Percentiles rank a stretch among this genome's conserved stretches.
Evolutionary conservation across 108 stramenopile genomes (phyloP).

Genomic region (Aurantiochytrium sp.): DNA sequence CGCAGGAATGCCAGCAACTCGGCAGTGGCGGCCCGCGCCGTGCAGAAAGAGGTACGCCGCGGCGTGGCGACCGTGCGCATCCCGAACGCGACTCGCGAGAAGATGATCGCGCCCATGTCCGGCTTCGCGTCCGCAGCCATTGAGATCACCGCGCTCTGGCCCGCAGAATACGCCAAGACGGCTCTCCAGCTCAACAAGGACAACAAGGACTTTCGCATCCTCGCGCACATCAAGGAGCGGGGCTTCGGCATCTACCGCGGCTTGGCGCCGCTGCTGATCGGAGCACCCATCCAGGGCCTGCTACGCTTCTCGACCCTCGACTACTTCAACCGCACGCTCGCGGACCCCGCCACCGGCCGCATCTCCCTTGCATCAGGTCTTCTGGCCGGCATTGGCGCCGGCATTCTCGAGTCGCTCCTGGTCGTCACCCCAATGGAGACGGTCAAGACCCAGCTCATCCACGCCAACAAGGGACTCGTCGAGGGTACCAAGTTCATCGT

Average conservation of each 20-base stretch:
- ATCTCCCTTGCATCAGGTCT: conserved; percentile 76
- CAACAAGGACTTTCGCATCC: conserved; percentile 34
- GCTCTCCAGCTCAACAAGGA: conserved; percentile 35
- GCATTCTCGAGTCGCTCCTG: conserved; percentile 77
- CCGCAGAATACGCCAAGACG: conserved; percentile 83
- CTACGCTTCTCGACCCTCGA: conserved; percentile 85
- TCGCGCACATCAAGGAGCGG: background rate
- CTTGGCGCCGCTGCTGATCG: conserved; percentile 77
- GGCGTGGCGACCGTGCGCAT: background rate
- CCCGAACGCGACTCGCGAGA: background rate
- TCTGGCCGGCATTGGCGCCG: conserved; percentile 88
- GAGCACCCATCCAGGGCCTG: conserved; percentile 80
- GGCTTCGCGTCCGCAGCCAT: conserved; percentile 38
- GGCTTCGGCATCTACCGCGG: conserved; percentile 69
- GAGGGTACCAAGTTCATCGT: conserved; percentile 71
- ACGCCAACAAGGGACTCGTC: conserved; percentile 62
- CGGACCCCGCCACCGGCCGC: conserved; percentile 68
- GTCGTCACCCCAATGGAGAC: conserved; percentile 96
- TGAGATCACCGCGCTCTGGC: conserved; percentile 66
- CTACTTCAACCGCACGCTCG: conserved; percentile 44
- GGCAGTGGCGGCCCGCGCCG: background rate
- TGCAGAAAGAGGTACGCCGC: background rate
- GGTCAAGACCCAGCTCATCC: conserved; percentile 92
- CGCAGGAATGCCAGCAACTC: background rate
- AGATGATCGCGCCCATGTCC: background rate